Base-by-base conservation (phyloP, 257 asterid species). In the Knoxia roxburghii region DNA sequence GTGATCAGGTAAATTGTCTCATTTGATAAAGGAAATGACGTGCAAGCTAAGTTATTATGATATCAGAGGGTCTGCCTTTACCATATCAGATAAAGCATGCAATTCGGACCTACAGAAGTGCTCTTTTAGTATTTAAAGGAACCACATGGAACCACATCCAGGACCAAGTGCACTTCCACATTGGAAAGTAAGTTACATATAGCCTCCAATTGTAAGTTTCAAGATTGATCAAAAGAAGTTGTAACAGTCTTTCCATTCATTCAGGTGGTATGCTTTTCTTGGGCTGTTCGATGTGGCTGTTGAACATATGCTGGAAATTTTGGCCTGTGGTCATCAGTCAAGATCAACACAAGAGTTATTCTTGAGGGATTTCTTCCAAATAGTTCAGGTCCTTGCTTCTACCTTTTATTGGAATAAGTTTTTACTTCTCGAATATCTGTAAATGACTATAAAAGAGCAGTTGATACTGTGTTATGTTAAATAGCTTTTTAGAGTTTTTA, bases 91-190 rank as follows among this genome's bases (percentile, higher is more conserved):
- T 88, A 76, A 94, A 88, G 63, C 99, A 94, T 79, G 99, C 99
- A 52, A 87, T 94, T 80, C 89, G 99, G 73, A 90, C 97, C 53
- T 94, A 94, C 73, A 84, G 84, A 85, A 70, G 83, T 40, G 99
- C 99, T 63, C 97, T 94, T 75, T 82, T 87, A 64, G 89, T 88
- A 71, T 90, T 90, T 77, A 83, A 87, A 74, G 97, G 91, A 78
- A 84, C 95, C 46, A 49, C 93, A 5, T 94, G 99, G 99, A 79
- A 81, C 79, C 96, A 81, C 79, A 89, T 94, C 78, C 85, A 85
- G 77, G 97, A 94, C 78, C 99, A 94, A 79, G 96, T 94, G 75
- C 91, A 94, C 81, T 94, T 88, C 82, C 90, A 90, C 65, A 85
- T 94, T 75, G 99, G 99, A 81, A 94, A 86, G 99, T 94, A 86